These are phyloP conservation scores for Alopecurus myosuroides DNA, from an alignment of 176 grass and related monocot genomes.

Conservation along the genomic window DNA sequence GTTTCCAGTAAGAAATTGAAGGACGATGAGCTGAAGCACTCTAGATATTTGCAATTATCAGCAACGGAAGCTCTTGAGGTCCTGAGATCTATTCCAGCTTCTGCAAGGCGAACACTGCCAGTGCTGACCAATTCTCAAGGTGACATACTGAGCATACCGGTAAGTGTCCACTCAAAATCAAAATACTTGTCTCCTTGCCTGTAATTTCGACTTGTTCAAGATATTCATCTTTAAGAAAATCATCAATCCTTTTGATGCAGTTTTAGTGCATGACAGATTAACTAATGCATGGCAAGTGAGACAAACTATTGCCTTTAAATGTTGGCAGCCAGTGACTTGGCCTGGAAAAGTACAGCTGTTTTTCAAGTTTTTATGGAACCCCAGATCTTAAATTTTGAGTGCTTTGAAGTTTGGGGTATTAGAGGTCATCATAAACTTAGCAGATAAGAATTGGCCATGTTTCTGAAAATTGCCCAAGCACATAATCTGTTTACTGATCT, in stretches of 20 bases:
- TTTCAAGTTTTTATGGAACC: not conserved
- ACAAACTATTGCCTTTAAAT: not conserved
- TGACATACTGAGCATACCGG: slow-evolving; percentile 59
- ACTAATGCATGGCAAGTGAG: not conserved
- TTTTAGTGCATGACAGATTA: not conserved
- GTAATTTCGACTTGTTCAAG: slow-evolving; percentile 13
- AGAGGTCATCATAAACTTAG: slow-evolving; percentile 8
- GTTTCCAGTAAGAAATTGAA: slow-evolving; percentile 17
- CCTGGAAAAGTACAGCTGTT: not conserved
- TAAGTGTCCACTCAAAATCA: slow-evolving; percentile 36
- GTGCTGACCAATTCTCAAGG: slow-evolving; percentile 62
- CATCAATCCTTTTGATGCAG: not conserved
- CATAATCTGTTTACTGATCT: not conserved
- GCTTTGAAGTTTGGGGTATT: not conserved
- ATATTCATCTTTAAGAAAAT: not conserved
- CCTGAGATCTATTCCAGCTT: slow-evolving; percentile 72
- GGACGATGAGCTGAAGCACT: slow-evolving; percentile 24
- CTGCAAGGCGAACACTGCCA: slow-evolving; percentile 77
- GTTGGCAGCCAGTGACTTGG: not conserved
- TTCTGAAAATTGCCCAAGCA: not conserved
- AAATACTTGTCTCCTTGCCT: not conserved
- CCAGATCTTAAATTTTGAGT: not conserved
- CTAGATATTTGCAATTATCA: slow-evolving; percentile 53
- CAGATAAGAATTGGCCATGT: not conserved
- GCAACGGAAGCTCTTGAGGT: slow-evolving; percentile 50